A percentile compares a stretch with the other conserved stretches of the same genome.
These are phyloP conservation scores for Pelargonium cotyledonis DNA, from an alignment of 441 rosid genomes.

Conservation along the genomic window DNA sequence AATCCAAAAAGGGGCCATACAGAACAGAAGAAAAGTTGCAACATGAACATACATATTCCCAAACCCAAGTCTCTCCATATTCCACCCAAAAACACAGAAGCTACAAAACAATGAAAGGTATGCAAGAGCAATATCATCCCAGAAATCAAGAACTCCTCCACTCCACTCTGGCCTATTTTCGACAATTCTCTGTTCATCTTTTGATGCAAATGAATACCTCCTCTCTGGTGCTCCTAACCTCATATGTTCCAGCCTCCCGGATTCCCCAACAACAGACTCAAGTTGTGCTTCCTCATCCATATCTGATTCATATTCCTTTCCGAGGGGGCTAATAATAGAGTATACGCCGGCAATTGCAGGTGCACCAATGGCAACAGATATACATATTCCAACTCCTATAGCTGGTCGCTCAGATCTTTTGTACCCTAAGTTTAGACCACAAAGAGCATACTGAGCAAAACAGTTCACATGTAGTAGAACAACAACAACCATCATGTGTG, in stretches of 20 bases:
- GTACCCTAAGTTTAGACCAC: slow-evolving; percentile 74
- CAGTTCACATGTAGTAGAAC: slow-evolving; percentile 70
- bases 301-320: slow-evolving; percentile 57
- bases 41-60: slow-evolving; percentile 95
- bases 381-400: slow-evolving; percentile 69
- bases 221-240: slow-evolving; percentile 38
- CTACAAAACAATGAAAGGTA: slow-evolving; percentile 72
- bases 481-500: slow-evolving; percentile 74
- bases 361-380: slow-evolving; percentile 73
- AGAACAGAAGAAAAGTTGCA: slow-evolving; percentile 75
- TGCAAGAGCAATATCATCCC: slow-evolving; percentile 80
- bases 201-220: slow-evolving; percentile 58
- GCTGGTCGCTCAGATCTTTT: slow-evolving; percentile 77
- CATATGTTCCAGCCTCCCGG: slow-evolving; percentile 19
- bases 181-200: slow-evolving; percentile 33
- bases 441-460: slow-evolving; percentile 88
- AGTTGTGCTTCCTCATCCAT: slow-evolving; percentile 61
- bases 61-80: slow-evolving; percentile 89
- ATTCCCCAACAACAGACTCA: slow-evolving; percentile 27
- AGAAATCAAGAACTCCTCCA: slow-evolving; percentile 73
- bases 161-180: slow-evolving; percentile 67
- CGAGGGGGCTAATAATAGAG: slow-evolving; percentile 70
- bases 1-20: slow-evolving; percentile 87
- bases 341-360: slow-evolving; percentile 79
- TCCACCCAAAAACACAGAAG: slow-evolving; percentile 89